Evolutionary conservation across 2,329 filamentous ascomycete species (phyloP).

Genomic region (Arthrinium phaeospermum): DNA sequence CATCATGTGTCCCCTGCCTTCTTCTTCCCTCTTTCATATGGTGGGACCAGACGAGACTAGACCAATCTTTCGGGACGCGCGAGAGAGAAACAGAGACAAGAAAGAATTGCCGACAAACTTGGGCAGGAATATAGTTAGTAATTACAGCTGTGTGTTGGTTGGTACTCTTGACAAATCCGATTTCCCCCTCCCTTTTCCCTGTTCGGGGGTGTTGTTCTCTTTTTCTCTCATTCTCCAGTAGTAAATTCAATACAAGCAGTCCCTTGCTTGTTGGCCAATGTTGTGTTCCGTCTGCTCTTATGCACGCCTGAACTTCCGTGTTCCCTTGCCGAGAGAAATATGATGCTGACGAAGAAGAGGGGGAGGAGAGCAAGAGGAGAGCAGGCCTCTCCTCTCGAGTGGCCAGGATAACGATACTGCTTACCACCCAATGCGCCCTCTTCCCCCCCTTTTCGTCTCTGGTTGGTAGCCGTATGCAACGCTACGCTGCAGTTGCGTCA

Average conservation of each 20-base stretch:
- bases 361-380: background rate
- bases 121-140: constrained; percentile 17
- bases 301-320: constrained; percentile 24
- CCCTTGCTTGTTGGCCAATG: background rate
- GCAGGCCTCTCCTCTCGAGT: background rate
- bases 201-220: background rate
- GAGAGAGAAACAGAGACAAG: background rate
- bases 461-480: background rate
- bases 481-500: background rate
- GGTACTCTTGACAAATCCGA: constrained; percentile 16
- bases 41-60: background rate
- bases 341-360: constrained; percentile 5
- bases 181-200: background rate
- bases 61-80: background rate
- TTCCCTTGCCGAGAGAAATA: constrained; percentile 18
- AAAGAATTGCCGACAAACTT: constrained; percentile 13
- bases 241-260: constrained; percentile 4
- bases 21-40: background rate
- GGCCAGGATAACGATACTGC: background rate
- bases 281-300: background rate
- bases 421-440: background rate
- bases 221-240: constrained; percentile 12
- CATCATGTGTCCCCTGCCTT: background rate
- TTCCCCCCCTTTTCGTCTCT: background rate
- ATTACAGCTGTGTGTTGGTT: constrained; percentile 10